phyloP scores from a whole-genome alignment of 2,329 filamentous ascomycete genomes.

The Escovopsis sp. region DNA sequence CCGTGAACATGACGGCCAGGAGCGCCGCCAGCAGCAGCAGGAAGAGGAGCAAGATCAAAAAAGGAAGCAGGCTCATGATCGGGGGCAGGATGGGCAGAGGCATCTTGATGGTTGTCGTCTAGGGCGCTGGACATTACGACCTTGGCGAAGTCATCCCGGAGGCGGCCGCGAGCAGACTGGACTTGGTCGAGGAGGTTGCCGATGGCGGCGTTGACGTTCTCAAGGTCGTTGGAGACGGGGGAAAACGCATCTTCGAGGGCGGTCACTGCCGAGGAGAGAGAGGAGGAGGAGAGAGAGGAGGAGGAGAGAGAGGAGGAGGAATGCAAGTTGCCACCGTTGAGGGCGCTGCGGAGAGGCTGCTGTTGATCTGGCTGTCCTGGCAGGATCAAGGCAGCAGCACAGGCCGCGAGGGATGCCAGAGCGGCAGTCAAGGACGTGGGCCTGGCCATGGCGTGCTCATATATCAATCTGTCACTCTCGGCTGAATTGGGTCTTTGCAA shows the following conservation, averaged over 20 bases:
- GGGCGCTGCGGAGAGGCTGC: slow-evolving; percentile 2
- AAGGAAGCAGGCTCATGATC: no score
- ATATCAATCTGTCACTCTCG: no score
- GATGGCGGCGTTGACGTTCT: not conserved
- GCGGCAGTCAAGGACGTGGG: slow-evolving; percentile 1
- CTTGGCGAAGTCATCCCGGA: slow-evolving; percentile 5
- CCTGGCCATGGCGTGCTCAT: slow-evolving; percentile 1
- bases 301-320: no score
- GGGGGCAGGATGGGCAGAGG: no score
- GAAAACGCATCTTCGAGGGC: not conserved
- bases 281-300: no score
- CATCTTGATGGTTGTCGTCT: not conserved
- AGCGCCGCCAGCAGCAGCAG: no score
- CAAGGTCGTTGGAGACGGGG: not conserved
- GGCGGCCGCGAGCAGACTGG: not conserved
- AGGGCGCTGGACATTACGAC: not conserved
- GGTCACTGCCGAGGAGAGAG: not conserved
- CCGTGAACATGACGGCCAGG: not conserved
- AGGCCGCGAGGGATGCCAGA: slow-evolving; percentile 4
- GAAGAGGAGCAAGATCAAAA: no score
- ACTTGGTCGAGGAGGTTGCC: slow-evolving; percentile 4
- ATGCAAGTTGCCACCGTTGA: no score
- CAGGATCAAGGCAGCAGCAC: slow-evolving; percentile 4
- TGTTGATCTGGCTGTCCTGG: slow-evolving; percentile 3
- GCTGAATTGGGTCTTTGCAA: no score